Percentiles rank a stretch among this genome's conserved stretches.
These are phyloP conservation scores for Sporisorium reilianum DNA, from an alignment of 1,284 basidiomycete genomes.

Conservation along the genomic window DNA sequence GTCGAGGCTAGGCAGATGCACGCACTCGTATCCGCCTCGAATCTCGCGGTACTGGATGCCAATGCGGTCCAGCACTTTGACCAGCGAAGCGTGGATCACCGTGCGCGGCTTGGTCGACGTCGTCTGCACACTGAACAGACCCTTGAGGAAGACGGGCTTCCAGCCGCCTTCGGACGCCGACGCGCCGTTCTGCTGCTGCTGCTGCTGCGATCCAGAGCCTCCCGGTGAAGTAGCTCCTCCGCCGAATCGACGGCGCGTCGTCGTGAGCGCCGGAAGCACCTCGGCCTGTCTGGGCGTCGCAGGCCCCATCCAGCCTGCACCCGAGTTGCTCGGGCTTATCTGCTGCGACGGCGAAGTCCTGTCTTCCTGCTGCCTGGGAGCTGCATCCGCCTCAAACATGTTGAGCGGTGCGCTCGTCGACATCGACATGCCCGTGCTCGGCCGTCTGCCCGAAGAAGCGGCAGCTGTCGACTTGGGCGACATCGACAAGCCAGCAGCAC, in stretches of 20 bases:
- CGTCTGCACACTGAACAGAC: constrained; percentile 79
- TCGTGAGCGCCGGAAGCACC: constrained; percentile 35
- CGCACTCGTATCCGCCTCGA: constrained; percentile 92
- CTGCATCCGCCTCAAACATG: constrained; percentile 31
- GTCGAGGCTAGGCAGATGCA: constrained; percentile 92
- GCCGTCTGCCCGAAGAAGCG: constrained; percentile 12
- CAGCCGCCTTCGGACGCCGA: constrained; percentile 30
- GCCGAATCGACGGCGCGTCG: constrained; percentile 36
- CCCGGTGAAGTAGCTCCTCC: constrained; percentile 15
- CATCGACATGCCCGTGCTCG: constrained; percentile 43
- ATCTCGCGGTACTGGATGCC: constrained; percentile 93
- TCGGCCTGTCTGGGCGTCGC: constrained; percentile 44
- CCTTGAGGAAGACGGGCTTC: constrained; percentile 69
- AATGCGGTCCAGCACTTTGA: constrained; percentile 88
- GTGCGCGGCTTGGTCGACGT: constrained; percentile 89
- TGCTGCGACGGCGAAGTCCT: constrained; percentile 21
- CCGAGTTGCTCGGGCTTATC: constrained; percentile 33
- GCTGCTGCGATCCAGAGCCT: not conserved
- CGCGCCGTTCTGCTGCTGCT: constrained; percentile 16
- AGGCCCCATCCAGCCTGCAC: constrained; percentile 45
- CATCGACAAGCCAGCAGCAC: constrained; percentile 45
- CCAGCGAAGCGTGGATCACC: constrained; percentile 84
- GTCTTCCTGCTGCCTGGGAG: constrained; percentile 6
- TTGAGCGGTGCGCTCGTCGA: constrained; percentile 47
- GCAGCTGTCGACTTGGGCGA: constrained; percentile 33